Percentiles rank a stretch among this genome's conserved stretches.
Conservation (phyloP, 495 filamentous ascomycete species). For the Melanomma pulvis-pyrius region DNA sequence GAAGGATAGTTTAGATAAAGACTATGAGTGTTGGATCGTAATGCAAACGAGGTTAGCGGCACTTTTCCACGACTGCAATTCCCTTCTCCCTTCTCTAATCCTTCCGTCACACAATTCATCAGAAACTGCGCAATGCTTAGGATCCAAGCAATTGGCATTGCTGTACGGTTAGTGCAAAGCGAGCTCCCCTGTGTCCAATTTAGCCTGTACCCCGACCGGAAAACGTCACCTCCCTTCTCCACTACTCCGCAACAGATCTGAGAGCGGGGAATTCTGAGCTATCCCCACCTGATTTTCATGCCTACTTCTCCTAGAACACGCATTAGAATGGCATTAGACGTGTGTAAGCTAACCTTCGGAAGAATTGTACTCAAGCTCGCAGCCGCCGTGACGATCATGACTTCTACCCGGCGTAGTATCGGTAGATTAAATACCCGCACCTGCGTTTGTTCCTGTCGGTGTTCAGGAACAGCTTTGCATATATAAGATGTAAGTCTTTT, state of each 20-base stretch:
- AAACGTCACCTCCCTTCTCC: not conserved
- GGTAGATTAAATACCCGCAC: conserved; percentile 22
- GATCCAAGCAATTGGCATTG: too few species aligned
- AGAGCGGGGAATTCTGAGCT: not conserved
- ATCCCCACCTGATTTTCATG: not conserved
- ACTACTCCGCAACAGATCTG: not conserved
- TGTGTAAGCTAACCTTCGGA: not conserved
- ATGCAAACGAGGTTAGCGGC: too few species aligned
- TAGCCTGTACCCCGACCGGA: conserved; percentile 3
- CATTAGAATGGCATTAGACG: not conserved
- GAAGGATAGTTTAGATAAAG: too few species aligned
- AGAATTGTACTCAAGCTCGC: conserved; percentile 9
- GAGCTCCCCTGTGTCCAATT: not conserved
- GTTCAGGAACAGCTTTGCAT: conserved; percentile 20
- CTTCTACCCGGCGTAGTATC: conserved; percentile 15
- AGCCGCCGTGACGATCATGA: not conserved
- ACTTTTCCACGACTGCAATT: too few species aligned
- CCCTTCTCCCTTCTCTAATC: too few species aligned
- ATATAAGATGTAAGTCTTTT: conserved; percentile 17
- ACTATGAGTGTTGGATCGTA: too few species aligned
- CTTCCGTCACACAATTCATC: too few species aligned
- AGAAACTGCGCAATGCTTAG: too few species aligned
- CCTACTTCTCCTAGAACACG: not conserved
- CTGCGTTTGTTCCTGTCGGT: conserved; percentile 1
- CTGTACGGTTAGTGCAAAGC: too few species aligned